Percentiles rank a stretch among this genome's conserved stretches.
Conservation (phyloP, 345 rosid species). For the Syzygium oleosum region DNA sequence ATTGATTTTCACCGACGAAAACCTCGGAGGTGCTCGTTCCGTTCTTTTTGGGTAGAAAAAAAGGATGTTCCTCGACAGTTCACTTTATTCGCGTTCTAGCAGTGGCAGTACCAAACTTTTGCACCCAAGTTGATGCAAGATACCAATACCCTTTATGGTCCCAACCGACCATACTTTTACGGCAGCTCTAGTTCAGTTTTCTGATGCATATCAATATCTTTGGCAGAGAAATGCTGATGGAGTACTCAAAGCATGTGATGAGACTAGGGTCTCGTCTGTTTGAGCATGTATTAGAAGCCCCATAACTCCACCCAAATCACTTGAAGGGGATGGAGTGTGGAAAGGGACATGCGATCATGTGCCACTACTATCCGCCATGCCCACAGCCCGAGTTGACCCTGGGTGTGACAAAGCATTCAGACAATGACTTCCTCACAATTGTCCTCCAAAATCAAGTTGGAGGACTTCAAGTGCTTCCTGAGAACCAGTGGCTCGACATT, state of each 20-base stretch:
- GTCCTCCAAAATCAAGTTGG: slow-evolving; percentile 37
- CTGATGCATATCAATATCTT: too few relatives aligned
- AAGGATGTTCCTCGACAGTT: too few relatives aligned
- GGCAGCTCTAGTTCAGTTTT: neutral
- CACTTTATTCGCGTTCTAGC: too few relatives aligned
- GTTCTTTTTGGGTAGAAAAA: too few relatives aligned
- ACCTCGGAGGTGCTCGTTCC: too few relatives aligned
- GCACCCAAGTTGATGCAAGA: too few relatives aligned
- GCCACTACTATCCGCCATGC: slow-evolving; percentile 40
- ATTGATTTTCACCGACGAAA: too few relatives aligned
- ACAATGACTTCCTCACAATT: slow-evolving; percentile 30
- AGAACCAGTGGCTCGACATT: slow-evolving; percentile 19
- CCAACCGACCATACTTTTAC: too few relatives aligned
- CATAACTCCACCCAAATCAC: slow-evolving; percentile 24
- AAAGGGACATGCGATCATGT: neutral
- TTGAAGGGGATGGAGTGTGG: slow-evolving; percentile 16
- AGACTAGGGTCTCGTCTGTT: slow-evolving; percentile 19
- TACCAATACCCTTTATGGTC: too few relatives aligned
- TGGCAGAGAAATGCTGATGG: slow-evolving; percentile 27
- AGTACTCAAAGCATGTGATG: slow-evolving; percentile 21
- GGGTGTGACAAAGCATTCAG: slow-evolving; percentile 35
- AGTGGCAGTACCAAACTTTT: too few relatives aligned
- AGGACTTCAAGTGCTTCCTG: neutral
- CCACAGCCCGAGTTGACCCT: slow-evolving; percentile 46
- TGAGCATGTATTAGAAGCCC: slow-evolving; percentile 37